Base-by-base conservation (phyloP, 306 rosid genomes). In the Coriaria nepalensis region DNA sequence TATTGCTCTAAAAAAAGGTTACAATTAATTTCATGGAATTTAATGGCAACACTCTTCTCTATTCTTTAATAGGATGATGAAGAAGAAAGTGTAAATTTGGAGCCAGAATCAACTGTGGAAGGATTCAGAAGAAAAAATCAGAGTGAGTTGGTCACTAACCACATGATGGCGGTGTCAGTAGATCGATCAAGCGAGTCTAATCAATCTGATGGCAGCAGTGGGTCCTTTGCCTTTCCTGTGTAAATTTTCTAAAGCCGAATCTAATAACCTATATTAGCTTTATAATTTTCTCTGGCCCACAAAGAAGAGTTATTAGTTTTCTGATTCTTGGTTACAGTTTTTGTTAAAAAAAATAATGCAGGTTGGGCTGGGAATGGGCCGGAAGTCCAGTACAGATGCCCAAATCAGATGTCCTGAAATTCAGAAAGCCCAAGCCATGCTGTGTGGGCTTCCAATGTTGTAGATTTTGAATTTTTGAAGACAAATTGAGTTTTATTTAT, bases 221-320 rank as follows among this genome's bases (percentile, higher is more conserved):
- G 65, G 61, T 83, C 94, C 11, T 88, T 88, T 52, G 86, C 80
- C 0, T 83, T 88, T 49, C 96, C 96, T 0, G 76, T 70, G 96
- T n/a, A n/a, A n/a, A n/a, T n/a, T n/a, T n/a, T n/a, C n/a, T n/a
- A n/a, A n/a, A n/a, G n/a, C n/a, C n/a, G n/a, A n/a, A n/a, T n/a
- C n/a, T n/a, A n/a, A n/a, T n/a, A 14, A 10, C 8, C 8, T n/a
- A 6, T n/a, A n/a, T 11, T 4, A 45, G n/a, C n/a, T n/a, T 15
- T 29, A 1, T 12, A 2, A 9, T 9, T 8, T 33, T 33, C 33
- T 5, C 34, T 6, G 10, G 9, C 32, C 33, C 9, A 51, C 35
- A 36, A 7, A 38, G 37, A 52, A 14, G 29, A 38, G 29, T 9
- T 52, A 45, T 38, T 12, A 52, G 37, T 5, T 14, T 43, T 8